A percentile compares a stretch with the other conserved stretches of the same genome.
phyloP scores from a whole-genome alignment of 257 asterid genomes.

The Haberlea rhodopensis region DNA sequence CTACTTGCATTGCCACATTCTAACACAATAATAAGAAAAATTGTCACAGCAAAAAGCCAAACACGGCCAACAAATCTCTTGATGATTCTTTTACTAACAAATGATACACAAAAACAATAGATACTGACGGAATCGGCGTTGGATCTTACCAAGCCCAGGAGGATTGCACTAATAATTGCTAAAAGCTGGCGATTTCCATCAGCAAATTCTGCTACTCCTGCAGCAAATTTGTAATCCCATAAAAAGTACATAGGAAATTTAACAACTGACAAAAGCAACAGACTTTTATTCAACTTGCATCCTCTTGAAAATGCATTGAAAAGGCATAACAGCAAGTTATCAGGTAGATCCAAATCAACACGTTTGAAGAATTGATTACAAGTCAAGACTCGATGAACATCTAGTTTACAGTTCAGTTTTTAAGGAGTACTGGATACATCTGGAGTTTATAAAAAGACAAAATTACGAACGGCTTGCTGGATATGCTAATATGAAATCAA shows the following conservation, averaged over 20 bases:
- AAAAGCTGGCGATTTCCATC: conserved; percentile 73
- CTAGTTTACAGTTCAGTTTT: background rate
- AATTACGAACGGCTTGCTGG: background rate
- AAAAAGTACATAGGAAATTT: conserved; percentile 2
- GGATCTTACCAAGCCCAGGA: conserved; percentile 73
- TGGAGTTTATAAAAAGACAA: background rate
- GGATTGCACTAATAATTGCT: conserved; percentile 65
- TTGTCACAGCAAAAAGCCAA: conserved; percentile 1
- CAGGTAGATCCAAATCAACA: conserved; percentile 4
- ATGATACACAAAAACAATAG: conserved; percentile 6
- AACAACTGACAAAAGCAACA: conserved; percentile 4
- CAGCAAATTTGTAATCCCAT: conserved; percentile 21
- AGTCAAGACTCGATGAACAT: conserved; percentile 12
- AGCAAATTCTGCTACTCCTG: conserved; percentile 71
- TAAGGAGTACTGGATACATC: conserved; percentile 6
- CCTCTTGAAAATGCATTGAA: conserved; percentile 3
- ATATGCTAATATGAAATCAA: background rate
- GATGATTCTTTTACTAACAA: conserved; percentile 12
- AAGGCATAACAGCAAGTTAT: conserved; percentile 6
- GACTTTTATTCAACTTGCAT: background rate
- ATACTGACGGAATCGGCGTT: conserved; percentile 10
- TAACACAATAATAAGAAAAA: no score
- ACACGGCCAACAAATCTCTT: background rate
- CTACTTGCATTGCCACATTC: no score
- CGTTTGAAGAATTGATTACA: background rate